Base-by-base conservation (phyloP, 176 grass and related monocot genomes). In the Rhynchospora breviuscula region DNA sequence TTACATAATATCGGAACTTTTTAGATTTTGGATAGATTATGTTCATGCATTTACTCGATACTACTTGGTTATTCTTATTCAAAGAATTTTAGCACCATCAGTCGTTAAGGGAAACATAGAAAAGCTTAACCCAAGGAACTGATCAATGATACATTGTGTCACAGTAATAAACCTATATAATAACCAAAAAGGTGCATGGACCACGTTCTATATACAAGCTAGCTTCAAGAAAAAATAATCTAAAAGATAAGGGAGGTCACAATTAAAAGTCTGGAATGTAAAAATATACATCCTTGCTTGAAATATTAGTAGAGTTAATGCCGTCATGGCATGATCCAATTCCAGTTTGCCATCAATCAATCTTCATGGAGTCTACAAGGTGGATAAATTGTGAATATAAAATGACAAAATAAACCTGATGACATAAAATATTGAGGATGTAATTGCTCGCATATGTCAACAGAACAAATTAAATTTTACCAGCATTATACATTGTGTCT, bases 301-400 rank as follows among this genome's bases (percentile, higher is more conserved):
- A 81, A 29, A 81, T n/a, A 23, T 65, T 66, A 40, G 40, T 51
- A 49, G 43, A 63, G n/a, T 64, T 44, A 60, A 25, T 19, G 23
- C 31, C 54, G 35, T 2, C 12, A 49, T 15, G 8, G 33, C 8
- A 8, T 52, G 15, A 85, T 85, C 12, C n/a, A 54, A 11, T 74
- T 74, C 31, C 54, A 43, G 57, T 8, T 83, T 75, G 14, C 19
- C 26, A 19, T 86, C 84, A 89, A 57, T 91, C 89, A 83, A 70
- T 64, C 85, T 88, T 89, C 85, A 88, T 88, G 17, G 85, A 86
- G 80, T 85, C 93, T 93, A 83, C 40, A 84, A 65, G 23, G 63
- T 62, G 5, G 23, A 22, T 49, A 70, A 35, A 40, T 17, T 8
- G 35, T 43, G 31, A 67, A 67, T 67, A 22, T 19, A 23, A 23